Base-by-base conservation (phyloP, 306 rosid species). In the Morella rubra region DNA sequence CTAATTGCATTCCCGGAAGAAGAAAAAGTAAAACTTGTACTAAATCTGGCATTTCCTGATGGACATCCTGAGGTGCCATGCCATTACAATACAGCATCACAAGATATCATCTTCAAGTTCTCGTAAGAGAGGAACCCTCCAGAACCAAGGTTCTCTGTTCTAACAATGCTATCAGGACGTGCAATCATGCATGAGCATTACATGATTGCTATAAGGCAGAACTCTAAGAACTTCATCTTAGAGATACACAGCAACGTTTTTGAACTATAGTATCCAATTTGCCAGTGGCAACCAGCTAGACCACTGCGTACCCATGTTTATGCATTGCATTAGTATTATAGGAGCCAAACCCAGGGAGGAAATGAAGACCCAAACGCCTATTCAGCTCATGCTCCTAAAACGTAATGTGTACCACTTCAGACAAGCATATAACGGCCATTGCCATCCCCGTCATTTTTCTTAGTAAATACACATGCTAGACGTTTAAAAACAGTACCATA, bases 401-500 rank as follows among this genome's bases (percentile, higher is more conserved):
- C 4, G 42, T 18, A 67, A 79, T 41, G 45, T 44, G 73, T 54
- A 66, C 67, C 60, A 64, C 37, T 65, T 44, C 66, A 37, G 58
- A 55, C 32, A 44, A 64, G 14, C 55, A 66, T 46, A 19, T 2
- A 9, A n/a, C 22, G 18, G 4, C 37, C 64, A n/a, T 11, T 66
- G 20, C 50, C 46, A 19, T 66, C 10, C 14, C n/a, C 41, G 2
- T 10, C 37, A 11, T n/a, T 27, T 62, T 27, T 62, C 44, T 62
- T 37, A 65, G 22, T 4, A 66, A 37, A 80, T 62, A 60, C 47
- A 44, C 5, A 62, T 5, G 20, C 58, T 9, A 40, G 51, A 74
- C 13, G 51, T 53, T 40, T 8, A 44, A 51, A 64, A 66, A 66
- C 11, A n/a, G 73, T 84, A 92, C 98, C 98, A 55, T 89, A 94